Evolutionary conservation across 1,284 basidiomycete species (phyloP).

Genomic region (Malassezia globosa): DNA sequence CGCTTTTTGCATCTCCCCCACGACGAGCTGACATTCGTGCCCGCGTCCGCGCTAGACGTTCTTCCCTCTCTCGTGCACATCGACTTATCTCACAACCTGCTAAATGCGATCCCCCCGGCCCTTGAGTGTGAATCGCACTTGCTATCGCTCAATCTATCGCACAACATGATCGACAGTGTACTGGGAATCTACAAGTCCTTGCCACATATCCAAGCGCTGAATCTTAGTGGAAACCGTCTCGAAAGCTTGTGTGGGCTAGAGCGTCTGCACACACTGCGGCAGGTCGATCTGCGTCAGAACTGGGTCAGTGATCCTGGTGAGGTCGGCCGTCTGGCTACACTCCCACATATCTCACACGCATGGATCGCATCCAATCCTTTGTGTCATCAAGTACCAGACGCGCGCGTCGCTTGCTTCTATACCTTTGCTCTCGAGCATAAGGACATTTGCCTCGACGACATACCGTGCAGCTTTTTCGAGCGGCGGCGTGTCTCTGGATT

Average conservation of each 20-base stretch:
- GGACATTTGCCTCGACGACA: conserved; percentile 57
- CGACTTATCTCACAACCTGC: conserved; percentile 49
- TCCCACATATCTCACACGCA: conserved; percentile 56
- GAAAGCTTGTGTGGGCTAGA: conserved; percentile 89
- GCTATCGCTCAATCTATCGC: conserved; percentile 71
- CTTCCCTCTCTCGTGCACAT: conserved; percentile 51
- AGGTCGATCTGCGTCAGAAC: conserved; percentile 76
- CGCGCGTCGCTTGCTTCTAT: conserved; percentile 66
- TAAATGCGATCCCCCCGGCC: conserved; percentile 55
- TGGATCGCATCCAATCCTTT: conserved; percentile 38
- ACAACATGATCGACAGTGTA: conserved; percentile 93
- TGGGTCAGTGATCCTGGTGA: conserved; percentile 70
- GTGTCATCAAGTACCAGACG: conserved; percentile 48
- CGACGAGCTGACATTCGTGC: conserved; percentile 72
- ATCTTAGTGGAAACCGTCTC: conserved; percentile 59
- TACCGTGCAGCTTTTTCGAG: conserved; percentile 64
- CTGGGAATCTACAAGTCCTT: conserved; percentile 54
- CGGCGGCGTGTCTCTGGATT: conserved; percentile 51
- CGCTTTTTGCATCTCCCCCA: conserved; percentile 67
- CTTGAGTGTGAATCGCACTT: conserved; percentile 66
- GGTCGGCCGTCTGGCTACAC: conserved; percentile 66
- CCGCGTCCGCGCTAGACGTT: conserved; percentile 51
- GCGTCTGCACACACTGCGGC: conserved; percentile 66
- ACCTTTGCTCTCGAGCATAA: conserved; percentile 71
- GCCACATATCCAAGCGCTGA: conserved; percentile 27